Percentiles rank a stretch among this genome's conserved stretches.
Evolutionary conservation across 495 filamentous ascomycete genomes (phyloP).

Genomic region (Gamarada debralockiae): DNA sequence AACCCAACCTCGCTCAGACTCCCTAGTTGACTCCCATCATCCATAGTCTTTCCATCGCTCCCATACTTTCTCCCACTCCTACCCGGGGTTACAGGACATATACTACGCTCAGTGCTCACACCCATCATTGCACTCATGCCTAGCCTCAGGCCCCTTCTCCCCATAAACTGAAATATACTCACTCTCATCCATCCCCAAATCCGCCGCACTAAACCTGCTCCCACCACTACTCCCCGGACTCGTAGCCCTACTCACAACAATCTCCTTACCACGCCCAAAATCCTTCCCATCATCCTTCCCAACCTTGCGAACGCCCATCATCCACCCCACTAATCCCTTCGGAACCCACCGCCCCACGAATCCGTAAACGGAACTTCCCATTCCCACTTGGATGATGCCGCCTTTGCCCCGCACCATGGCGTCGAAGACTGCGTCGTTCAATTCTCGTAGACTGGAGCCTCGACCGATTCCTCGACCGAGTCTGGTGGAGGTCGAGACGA

Average conservation of each 20-base stretch:
- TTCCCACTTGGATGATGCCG: constrained; percentile 66
- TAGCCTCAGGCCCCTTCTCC: constrained; percentile 10
- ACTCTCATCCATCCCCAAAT: constrained; percentile 19
- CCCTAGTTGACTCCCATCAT: too few relatives aligned
- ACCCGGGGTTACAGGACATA: too few relatives aligned
- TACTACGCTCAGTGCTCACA: too few relatives aligned
- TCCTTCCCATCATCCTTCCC: constrained; percentile 22
- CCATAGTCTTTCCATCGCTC: too few relatives aligned
- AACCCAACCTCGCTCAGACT: too few relatives aligned
- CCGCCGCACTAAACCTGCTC: constrained; percentile 12
- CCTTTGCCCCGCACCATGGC: constrained; percentile 54
- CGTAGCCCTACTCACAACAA: constrained; percentile 23
- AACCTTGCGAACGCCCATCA: constrained; percentile 71
- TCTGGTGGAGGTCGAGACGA: constrained; percentile 43
- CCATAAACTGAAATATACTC: constrained; percentile 37
- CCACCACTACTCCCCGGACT: constrained; percentile 25
- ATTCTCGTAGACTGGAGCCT: constrained; percentile 65
- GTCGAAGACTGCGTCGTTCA: constrained; percentile 87
- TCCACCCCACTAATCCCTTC: constrained; percentile 73
- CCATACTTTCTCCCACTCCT: too few relatives aligned
- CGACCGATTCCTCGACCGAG: constrained; percentile 38
- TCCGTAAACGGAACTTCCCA: constrained; percentile 79
- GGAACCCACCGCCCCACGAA: constrained; percentile 85
- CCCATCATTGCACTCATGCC: background rate
- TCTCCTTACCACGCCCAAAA: constrained; percentile 28